A percentile compares a stretch with the other conserved stretches of the same genome.
phyloP scores from a whole-genome alignment of 2,329 filamentous ascomycete genomes.

The Fusarium citri region DNA sequence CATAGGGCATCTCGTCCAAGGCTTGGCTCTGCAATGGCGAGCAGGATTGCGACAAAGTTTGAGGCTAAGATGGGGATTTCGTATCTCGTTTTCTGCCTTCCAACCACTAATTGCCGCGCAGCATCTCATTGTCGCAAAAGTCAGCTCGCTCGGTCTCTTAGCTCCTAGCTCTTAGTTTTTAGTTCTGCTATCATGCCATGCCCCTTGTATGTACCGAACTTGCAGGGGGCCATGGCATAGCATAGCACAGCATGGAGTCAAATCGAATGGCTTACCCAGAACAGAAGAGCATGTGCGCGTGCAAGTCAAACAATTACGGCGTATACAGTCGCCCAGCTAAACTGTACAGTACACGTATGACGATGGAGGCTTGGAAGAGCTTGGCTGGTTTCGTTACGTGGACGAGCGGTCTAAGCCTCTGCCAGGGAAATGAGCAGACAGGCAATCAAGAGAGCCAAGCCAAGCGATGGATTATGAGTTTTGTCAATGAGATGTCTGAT shows the following conservation, averaged over 20 bases:
- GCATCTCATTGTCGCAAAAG: background rate
- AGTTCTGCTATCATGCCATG: background rate
- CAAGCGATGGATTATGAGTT: conserved; percentile 5
- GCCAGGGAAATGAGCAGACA: conserved; percentile 23
- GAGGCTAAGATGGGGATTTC: conserved; percentile 32
- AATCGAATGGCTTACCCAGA: conserved; percentile 5
- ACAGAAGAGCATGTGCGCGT: background rate
- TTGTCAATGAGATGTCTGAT: background rate
- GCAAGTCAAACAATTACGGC: conserved; percentile 9
- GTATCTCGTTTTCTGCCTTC: conserved; percentile 41
- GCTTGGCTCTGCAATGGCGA: conserved; percentile 20
- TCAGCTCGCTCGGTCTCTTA: background rate
- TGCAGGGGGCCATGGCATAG: background rate
- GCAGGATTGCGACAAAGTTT: conserved; percentile 26
- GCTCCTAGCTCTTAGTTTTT: too few species aligned
- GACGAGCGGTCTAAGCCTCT: conserved; percentile 33
- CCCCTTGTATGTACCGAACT: background rate
- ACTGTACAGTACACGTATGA: background rate
- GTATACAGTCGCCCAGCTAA: conserved; percentile 1
- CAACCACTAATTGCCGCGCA: background rate
- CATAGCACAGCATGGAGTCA: background rate
- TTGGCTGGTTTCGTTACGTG: conserved; percentile 24
- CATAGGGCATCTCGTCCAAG: conserved; percentile 1
- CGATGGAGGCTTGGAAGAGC: conserved; percentile 13
- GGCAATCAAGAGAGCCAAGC: background rate